Conservation (phyloP, 2,329 filamentous ascomycete species). For the Oidium heveae region DNA sequence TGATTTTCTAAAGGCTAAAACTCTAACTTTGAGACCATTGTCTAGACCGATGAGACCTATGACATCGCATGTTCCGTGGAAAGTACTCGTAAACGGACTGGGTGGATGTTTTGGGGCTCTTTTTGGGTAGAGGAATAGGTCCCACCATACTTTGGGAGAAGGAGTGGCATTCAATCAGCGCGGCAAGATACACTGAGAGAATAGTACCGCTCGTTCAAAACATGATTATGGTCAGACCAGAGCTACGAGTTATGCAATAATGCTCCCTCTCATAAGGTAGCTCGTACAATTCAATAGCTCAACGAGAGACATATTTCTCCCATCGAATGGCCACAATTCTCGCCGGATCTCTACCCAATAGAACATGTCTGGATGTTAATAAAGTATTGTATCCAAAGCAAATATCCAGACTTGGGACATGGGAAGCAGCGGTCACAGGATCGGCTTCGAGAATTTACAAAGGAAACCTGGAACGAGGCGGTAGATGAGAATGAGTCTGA, state of each 20-base stretch:
- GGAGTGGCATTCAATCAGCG: neutral
- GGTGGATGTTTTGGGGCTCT: neutral
- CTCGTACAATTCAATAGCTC: neutral
- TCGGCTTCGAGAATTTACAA: too few relatives aligned
- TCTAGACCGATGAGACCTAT: neutral
- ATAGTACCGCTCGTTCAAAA: neutral
- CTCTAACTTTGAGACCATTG: neutral
- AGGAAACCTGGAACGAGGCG: too few relatives aligned
- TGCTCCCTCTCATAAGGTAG: neutral
- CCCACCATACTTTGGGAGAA: neutral
- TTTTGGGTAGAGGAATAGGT: neutral
- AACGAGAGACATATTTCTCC: neutral
- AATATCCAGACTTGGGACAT: too few relatives aligned
- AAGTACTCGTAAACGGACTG: neutral
- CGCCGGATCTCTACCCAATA: too few relatives aligned
- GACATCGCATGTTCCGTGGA: neutral
- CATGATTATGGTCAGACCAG: neutral
- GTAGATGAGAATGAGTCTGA: too few relatives aligned
- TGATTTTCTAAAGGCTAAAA: too few relatives aligned
- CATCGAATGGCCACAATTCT: neutral
- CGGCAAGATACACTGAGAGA: neutral
- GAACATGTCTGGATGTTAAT: too few relatives aligned
- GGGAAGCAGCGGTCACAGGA: too few relatives aligned
- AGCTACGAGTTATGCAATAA: neutral
- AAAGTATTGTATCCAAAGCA: too few relatives aligned